Percentiles rank a stretch among this genome's conserved stretches.
Evolutionary conservation across 2,329 filamentous ascomycete genomes (phyloP).

Genomic region (Calonectria ilicicola): DNA sequence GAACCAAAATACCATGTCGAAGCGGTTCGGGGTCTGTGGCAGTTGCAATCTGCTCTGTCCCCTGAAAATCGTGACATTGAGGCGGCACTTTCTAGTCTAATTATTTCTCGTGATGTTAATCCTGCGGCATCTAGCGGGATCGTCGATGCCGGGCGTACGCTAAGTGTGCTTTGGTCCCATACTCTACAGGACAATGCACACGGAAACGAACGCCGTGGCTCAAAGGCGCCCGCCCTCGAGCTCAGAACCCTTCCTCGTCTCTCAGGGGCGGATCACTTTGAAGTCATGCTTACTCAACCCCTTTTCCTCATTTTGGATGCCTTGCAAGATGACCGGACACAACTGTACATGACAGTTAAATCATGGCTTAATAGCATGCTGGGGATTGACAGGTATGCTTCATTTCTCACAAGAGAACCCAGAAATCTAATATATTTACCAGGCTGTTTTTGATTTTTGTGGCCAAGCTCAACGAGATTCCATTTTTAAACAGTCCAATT

Average conservation of each 20-base stretch:
- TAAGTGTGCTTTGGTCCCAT: constrained; percentile 86
- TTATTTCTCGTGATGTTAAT: constrained; percentile 64
- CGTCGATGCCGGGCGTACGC: constrained; percentile 75
- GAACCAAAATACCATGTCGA: constrained; percentile 96
- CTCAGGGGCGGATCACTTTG: constrained; percentile 71
- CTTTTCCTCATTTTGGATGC: constrained; percentile 86
- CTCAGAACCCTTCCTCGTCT: constrained; percentile 54
- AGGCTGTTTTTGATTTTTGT: constrained; percentile 73
- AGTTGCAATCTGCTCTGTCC: constrained; percentile 80
- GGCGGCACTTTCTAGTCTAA: constrained; percentile 77
- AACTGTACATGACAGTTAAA: constrained; percentile 81
- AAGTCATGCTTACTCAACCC: constrained; percentile 82
- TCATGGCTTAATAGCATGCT: constrained; percentile 81
- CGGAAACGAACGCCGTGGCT: constrained; percentile 59
- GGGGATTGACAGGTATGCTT: constrained; percentile 70
- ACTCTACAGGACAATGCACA: constrained; percentile 71
- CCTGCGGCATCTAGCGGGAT: constrained; percentile 44
- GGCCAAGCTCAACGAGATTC: constrained; percentile 66
- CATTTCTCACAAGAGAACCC: background rate
- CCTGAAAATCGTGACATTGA: constrained; percentile 80
- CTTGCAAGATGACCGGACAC: constrained; percentile 77
- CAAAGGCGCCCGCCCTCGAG: constrained; percentile 56
- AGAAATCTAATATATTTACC: constrained; percentile 22
- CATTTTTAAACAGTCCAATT: constrained; percentile 56
- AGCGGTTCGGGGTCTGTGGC: constrained; percentile 87